These are phyloP conservation scores for Medicago ruthenica DNA, from an alignment of 306 rosid species.

Conservation along the genomic window DNA sequence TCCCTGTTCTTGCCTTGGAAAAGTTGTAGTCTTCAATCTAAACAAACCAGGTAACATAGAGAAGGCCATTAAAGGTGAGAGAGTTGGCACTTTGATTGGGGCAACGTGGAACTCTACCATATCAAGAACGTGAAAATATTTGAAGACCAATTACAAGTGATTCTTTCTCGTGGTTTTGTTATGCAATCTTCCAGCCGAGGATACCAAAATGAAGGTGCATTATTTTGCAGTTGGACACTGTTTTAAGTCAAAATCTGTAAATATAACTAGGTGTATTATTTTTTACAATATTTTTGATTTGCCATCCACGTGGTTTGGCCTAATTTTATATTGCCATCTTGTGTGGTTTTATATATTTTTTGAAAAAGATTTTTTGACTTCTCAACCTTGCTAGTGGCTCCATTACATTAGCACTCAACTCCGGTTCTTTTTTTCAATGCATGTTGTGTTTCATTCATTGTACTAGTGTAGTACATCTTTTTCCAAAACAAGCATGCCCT, in stretches of 20 bases:
- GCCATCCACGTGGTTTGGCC: conserved; percentile 29
- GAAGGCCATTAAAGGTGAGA: conserved; percentile 84
- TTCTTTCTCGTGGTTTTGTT: conserved; percentile 37
- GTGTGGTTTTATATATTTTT: not conserved
- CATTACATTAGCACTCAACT: not conserved
- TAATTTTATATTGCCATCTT: conserved; percentile 29
- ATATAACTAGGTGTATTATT: conserved; percentile 36
- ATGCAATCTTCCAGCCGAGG: conserved; percentile 38
- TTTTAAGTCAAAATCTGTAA: conserved; percentile 37
- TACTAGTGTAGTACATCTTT: not conserved
- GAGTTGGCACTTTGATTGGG: conserved; percentile 91
- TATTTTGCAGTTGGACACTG: conserved; percentile 30
- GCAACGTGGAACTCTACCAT: conserved; percentile 57
- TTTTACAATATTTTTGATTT: not conserved
- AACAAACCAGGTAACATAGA: conserved; percentile 86
- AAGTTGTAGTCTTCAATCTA: conserved; percentile 95
- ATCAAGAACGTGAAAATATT: conserved; percentile 56
- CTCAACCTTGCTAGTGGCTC: not conserved
- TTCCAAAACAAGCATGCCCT: not conserved
- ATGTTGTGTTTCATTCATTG: not conserved
- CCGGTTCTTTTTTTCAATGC: not conserved
- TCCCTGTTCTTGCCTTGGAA: conserved; percentile 38
- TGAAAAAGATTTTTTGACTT: not conserved
- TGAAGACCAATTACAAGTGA: conserved; percentile 20
- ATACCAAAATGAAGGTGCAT: conserved; percentile 34